Evolutionary conservation across 768 basidiomycete genomes (phyloP), one percentile per base, ranked within the genome.

Genomic region (Psilocybe cyanescens): DNA sequence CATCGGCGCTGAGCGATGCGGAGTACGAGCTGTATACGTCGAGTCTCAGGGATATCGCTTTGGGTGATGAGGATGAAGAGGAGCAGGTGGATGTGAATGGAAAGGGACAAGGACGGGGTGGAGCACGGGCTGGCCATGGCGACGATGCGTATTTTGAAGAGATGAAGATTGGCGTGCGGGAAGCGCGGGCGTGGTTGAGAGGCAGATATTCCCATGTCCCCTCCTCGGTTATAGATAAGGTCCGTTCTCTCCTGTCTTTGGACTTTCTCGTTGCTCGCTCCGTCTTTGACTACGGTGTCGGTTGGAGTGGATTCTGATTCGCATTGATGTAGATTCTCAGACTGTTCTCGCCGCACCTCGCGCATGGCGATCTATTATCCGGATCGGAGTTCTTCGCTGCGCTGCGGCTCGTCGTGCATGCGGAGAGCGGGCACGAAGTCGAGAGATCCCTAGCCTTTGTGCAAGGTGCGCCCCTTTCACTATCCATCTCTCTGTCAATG

Each of bases 321-420:
- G 1, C n/a, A 35, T 35, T 35, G 41, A 44, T 44, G 12, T 65
- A 92, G 90, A 87, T 92, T 59, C 76, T 94, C 53, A 83, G 78
- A 48, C 71, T 89, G 1, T 92, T 92, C 68, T 78, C 79, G 41
- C 86, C 90, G 2, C 78, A 75, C 57, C 74, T 90, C 51, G 77
- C 74, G 0, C 79, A 76, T 8, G 74, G 76, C 7, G 88, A 90
- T 65, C 74, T 76, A 2, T 76, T 94, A 35, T 79, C 80, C 8
- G 86, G 87, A 1, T 87, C 88, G 14, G 88, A 94, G 66, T 91
- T 93, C 70, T 93, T 93, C 67, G 91, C 91, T 7, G 86, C 83
- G 0, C 75, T 92, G 24, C 76, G 92, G 44, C 83, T 94, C 2
- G 82, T 89, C 0, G 71, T 84, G 6, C 91, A 93, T 57, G 83